Conservation (phyloP, 257 asterid species). For the Schizonepeta tenuifolia region DNA sequence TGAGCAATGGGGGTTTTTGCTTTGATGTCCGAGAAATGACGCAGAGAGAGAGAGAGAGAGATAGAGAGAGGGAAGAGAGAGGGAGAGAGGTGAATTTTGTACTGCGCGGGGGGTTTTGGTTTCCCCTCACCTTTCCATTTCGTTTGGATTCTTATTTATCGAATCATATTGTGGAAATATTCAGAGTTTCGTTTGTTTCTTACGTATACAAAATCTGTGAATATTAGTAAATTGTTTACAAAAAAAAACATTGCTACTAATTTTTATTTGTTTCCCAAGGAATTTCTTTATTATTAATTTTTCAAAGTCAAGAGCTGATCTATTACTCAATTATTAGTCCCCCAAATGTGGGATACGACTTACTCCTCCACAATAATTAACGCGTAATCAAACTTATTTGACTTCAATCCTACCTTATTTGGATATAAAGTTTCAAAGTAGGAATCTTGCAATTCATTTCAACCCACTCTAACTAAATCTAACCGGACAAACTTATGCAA, state of each 20-base stretch:
- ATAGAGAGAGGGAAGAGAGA: neutral
- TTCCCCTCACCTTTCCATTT: neutral
- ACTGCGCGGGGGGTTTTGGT: neutral
- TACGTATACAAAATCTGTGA: neutral
- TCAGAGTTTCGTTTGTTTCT: neutral
- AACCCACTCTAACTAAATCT: neutral
- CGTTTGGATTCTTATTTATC: neutral
- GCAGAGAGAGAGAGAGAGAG: neutral
- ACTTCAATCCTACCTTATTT: neutral
- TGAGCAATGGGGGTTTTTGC: slow-evolving; percentile 29
- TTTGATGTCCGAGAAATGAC: slow-evolving; percentile 21
- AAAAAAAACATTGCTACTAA: too few species aligned
- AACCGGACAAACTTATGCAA: neutral
- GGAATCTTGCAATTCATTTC: neutral
- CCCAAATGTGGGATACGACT: neutral
- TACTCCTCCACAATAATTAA: neutral
- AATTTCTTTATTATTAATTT: neutral
- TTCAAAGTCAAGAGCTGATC: neutral
- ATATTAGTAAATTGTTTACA: too few species aligned
- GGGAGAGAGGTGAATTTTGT: slow-evolving; percentile 16
- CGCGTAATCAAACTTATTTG: neutral
- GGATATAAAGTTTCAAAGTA: neutral
- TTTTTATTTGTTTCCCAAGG: too few species aligned
- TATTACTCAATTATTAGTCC: neutral
- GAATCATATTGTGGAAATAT: neutral